Evolutionary conservation across 1,139 yeast species (phyloP), one percentile per base, ranked within the genome.

Genomic region (Debaryomyces subglobosus): DNA sequence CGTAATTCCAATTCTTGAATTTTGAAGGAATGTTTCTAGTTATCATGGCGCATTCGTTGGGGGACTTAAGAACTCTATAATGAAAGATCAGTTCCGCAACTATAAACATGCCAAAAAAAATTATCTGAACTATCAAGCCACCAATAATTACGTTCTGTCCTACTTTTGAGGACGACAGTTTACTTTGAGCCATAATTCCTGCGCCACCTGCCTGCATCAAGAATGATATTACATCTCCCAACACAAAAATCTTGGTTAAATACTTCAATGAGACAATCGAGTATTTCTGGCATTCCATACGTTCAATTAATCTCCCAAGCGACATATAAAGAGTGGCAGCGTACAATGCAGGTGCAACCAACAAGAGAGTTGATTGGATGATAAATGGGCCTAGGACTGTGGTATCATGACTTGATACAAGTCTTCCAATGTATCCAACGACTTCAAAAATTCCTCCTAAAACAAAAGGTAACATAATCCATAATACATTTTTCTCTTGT

Each of bases 271-370:
- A 65, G 44, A 75, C 60, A 4, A 71, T 50, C 35, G 71, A 65
- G 36, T 59, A 50, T 4, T 54, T 46, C 38, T 63, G 64, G 16
- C 70, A 69, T 29, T 59, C 56, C 45, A 72, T 48, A 15, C 56
- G 46, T 23, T 50, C 52, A 15, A 73, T 55, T 46, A 77, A 49
- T 43, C 73, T 62, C 16, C 75, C 77, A 46, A 77, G 68, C 2
- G 65, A 44, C 80, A 77, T 76, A 56, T 77, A 77, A 40, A 74
- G 65, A 1, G 78, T 61, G 1, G 79, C 81, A 0, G 80, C 76
- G 49, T 67, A 66, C 39, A 77, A 58, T 1, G 77, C 65, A 2
- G 82, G 81, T 0, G 81, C 76, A 24, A 77, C 59, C 41, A 76
- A 60, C 27, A 75, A 53, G 13, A 39, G 34, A 3, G 16, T 37